A percentile compares a stretch with the other conserved stretches of the same genome.
phyloP scores from a whole-genome alignment of 78 protist species.

The Cyanophora paradoxa region DNA sequence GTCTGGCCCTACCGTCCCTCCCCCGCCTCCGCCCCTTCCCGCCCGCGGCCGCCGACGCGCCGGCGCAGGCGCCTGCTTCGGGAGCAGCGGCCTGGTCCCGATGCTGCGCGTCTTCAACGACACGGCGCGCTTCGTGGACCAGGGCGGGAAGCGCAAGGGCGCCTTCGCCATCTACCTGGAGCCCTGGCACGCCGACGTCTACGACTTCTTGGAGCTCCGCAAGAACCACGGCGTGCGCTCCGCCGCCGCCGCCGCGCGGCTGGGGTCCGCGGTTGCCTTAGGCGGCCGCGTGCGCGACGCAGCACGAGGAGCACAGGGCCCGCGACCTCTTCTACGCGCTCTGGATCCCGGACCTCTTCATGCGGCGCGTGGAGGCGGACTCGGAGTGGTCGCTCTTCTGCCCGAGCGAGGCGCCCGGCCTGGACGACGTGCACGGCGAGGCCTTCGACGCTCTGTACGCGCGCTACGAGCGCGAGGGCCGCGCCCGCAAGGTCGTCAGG shows the following conservation, averaged over 20 bases:
- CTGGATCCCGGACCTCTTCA: conserved; percentile 96
- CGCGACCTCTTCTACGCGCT: conserved; percentile 96
- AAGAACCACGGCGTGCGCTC: conserved; percentile 30
- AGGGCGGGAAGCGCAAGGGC: conserved; percentile 94
- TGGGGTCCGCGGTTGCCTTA: no score
- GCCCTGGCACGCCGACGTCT: conserved; percentile 98
- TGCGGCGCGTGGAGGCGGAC: conserved; percentile 88
- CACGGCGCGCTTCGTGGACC: conserved; percentile 95
- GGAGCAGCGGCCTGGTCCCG: conserved; percentile 90
- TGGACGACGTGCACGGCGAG: conserved; percentile 71
- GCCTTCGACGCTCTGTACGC: conserved; percentile 82
- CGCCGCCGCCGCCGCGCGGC: no score
- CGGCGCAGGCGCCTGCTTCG: no score
- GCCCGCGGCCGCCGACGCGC: no score
- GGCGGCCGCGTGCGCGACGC: no score
- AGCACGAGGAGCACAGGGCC: conserved; percentile 68
- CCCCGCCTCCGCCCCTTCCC: no score
- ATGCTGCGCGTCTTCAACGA: conserved; percentile 95
- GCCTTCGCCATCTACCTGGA: conserved; percentile 96
- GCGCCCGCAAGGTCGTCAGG: conserved; percentile 37
- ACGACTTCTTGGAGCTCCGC: conserved; percentile 68
- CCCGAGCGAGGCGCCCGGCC: conserved; percentile 90
- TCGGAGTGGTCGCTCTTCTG: conserved; percentile 90
- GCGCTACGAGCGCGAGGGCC: conserved; percentile 78
- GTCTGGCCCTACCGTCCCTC: no score